A percentile compares a stretch with the other conserved stretches of the same genome.
Evolutionary conservation across 2,329 filamentous ascomycete genomes (phyloP).

Genomic region (Aspergillus ibericus): DNA sequence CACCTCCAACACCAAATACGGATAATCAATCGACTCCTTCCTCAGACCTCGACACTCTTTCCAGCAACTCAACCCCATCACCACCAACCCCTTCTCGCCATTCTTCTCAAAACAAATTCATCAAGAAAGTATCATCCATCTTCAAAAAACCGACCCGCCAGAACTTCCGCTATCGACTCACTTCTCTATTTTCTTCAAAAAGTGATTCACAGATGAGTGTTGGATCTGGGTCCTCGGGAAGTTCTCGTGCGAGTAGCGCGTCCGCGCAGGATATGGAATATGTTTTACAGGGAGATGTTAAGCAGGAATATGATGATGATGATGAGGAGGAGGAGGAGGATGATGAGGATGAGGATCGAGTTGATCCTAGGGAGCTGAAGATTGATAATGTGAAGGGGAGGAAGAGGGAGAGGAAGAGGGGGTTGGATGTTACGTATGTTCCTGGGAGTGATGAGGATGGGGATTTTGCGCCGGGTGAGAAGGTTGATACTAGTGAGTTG

Average conservation of each 20-base stretch:
- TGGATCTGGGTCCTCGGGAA: neutral
- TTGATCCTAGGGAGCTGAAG: neutral
- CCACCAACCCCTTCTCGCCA: neutral
- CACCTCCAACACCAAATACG: neutral
- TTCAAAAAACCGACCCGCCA: neutral
- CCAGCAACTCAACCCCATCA: neutral
- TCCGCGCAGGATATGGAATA: neutral
- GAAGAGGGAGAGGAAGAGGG: neutral
- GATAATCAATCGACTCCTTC: neutral
- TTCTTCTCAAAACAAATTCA: neutral
- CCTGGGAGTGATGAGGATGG: neutral
- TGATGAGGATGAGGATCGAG: neutral
- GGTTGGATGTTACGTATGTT: neutral
- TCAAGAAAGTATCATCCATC: neutral
- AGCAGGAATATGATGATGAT: neutral
- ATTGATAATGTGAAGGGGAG: neutral
- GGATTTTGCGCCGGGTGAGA: neutral
- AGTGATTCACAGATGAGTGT: neutral
- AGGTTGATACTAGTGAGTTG: neutral
- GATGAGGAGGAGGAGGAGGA: neutral
- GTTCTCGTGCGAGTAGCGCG: neutral
- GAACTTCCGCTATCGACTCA: neutral
- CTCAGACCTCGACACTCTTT: neutral
- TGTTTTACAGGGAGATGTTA: neutral
- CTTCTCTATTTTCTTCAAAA: no score